Evolutionary conservation across 2,329 filamentous ascomycete genomes (phyloP), one percentile per base, ranked within the genome.

Genomic region (Penicillium aurantiogriseum): DNA sequence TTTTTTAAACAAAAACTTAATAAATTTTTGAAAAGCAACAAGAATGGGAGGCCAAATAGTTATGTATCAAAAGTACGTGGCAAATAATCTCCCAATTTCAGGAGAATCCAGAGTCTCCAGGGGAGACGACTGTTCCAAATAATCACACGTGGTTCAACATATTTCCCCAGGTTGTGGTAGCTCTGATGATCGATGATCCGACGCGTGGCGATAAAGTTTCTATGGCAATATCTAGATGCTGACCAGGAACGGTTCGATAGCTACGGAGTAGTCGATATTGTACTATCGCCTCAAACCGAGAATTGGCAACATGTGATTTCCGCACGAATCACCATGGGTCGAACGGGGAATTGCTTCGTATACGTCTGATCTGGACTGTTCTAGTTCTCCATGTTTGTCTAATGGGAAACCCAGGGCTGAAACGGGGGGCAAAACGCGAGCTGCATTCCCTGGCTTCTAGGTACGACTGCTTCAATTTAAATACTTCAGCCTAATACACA

Each of bases 151-250:
- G 33, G 27, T 35, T 54, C 13, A 25, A 33, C 5, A 15, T 23
- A 15, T 1, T 19, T 17, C 42, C n/a, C 27, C 25, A 29, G 27
- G 11, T 21, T 21, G n/a, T 31, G 7, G n/a, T 19, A 46, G 43
- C 35, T 54, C 35, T 42, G 40, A 25, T 46, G 51, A 46, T 51
- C 51, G 56, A 59, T 57, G 38, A 39, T 49, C 51, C 31, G 25
- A 45, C 54, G 54, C 47, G 54, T 59, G 59, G 53, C 44, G 42
- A 54, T 59, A 33, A 36, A 49, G 59, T 57, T 43, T 57, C 57
- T 29, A 21, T 2, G 9, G 15, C 11, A 40, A 43, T 25, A 15
- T 40, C 5, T 6, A 42, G 2, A 23, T 42, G 17, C 15, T 27
- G 15, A 9, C 8, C 19, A 11, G 15, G 21, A 23, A 42, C 21